Base-by-base conservation (phyloP, 169 alveolate species). In the Eimeria sp. region DNA sequence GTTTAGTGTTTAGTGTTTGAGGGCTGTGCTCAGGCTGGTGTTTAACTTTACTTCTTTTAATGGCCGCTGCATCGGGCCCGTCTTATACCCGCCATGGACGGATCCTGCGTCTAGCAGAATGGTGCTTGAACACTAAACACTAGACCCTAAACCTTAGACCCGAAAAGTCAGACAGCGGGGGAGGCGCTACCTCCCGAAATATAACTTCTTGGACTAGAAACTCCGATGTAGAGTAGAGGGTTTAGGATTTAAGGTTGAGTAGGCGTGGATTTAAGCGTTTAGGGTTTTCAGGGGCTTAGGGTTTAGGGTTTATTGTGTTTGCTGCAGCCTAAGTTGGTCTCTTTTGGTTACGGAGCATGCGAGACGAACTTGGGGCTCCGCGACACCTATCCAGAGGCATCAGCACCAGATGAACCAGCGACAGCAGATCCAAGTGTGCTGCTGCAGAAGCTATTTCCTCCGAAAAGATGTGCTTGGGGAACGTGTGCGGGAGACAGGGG, bases 341-440 rank as follows among this genome's bases (percentile, higher is more conserved):
- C 83, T 0, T 93, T 94, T 58, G 96, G 96, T 25, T 94, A 94
- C 70, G 96, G 96, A 20, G 96, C 96, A 27, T 94, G 96, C 61
- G 96, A 94, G 51, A n/a, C 84, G 40, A 94, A 94, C 47, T 45
- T 86, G 61, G 94, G 94, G 54, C 27, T 45, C n/a, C 65, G 87
- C 10, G 18, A 20, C 40, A 10, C 87, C 30, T 58, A 5, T 9
- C 22, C 34, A 22, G 25, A 16, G 22, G 63, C 87, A 49, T 45
- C 61, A 16, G 63, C 45, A 45, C 22, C 65, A 76, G 87, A 9
- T 18, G 25, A 20, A 22, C 45, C 16, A 76, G 87, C 11, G 43
- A 13, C 87, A 49, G 20, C 87, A 76, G 87, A 76, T 16, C 63
- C 27, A 45, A 49, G 7, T 22, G 30, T 49, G 57, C 18, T 76